phyloP scores from a whole-genome alignment of 1,284 basidiomycete species.

The Abortiporus biennis region DNA sequence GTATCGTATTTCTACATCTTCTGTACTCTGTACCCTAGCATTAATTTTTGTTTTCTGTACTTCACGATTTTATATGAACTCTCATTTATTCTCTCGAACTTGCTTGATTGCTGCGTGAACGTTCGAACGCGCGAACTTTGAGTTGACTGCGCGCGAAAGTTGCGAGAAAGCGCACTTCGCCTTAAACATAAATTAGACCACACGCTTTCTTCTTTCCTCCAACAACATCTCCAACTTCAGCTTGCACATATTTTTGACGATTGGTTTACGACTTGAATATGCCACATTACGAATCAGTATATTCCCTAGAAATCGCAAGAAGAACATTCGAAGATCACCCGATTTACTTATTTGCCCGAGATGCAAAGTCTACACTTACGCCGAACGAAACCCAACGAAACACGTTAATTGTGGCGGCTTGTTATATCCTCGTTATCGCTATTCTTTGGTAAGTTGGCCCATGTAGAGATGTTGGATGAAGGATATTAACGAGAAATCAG shows the following conservation, averaged over 20 bases:
- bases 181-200: background rate
- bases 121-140: background rate
- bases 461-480: conserved; percentile 1
- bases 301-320: no score
- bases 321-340: conserved; percentile 18
- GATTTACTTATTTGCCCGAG: conserved; percentile 30
- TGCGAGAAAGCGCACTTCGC: background rate
- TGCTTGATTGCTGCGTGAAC: background rate
- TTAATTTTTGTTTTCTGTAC: conserved; percentile 17
- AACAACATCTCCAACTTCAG: no score
- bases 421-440: conserved; percentile 66
- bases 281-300: no score
- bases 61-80: conserved; percentile 14
- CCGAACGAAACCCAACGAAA: conserved; percentile 67
- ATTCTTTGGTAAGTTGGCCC: conserved; percentile 60
- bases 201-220: background rate
- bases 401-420: conserved; percentile 75
- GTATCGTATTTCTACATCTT: conserved; percentile 14
- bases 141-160: no score
- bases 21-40: conserved; percentile 23
- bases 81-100: background rate
- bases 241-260: no score
- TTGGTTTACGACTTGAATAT: background rate
- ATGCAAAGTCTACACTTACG: conserved; percentile 35
- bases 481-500: conserved; percentile 28